Base-by-base conservation (phyloP, 129 eudicot species). In the Flaveria trinervia region DNA sequence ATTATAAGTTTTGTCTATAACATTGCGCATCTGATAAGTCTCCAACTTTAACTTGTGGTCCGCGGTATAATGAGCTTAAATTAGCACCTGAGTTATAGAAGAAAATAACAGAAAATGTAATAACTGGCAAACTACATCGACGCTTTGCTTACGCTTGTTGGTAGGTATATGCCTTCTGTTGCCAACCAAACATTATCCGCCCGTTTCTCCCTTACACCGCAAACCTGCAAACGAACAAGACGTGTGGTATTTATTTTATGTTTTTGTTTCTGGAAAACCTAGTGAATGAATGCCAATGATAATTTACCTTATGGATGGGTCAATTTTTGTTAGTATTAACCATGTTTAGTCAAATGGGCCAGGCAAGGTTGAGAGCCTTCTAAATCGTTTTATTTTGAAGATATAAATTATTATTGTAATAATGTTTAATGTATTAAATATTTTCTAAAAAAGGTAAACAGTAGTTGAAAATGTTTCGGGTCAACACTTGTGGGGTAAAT, bases 91-190 rank as follows among this genome's bases (percentile, higher is more conserved):
- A 76, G 20, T 51, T 30, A 73, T 41, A 28, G 62, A 46, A 65
- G 54, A 9, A 5, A 49, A 26, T 30, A 65, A 64, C 71, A 67
- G 2, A 55, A 41, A 73, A 50, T 10, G 36, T 43, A 64, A 39
- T 36, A 20, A 71, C 62, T 54, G 54, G 75, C 33, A 70, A 74
- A 59, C 74, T 80, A 80, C 84, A 80, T 74, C 0, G 80, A 41
- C 0, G 84, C 76, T 80, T 88, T 95, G 85, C 83, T 84, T 33
- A 82, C 88, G 46, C 81, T 30, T 33, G 80, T 78, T 55, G 97
- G 99, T 51, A 91, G 92, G 84, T 95, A 95, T 30, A 95, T 89
- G 51, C 99, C 99, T 89, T 95, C 99, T 39, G 99, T 90, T 67
- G 97, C 99, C 89, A 88, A 81, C 99, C 99, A 95, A 49, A 91